Conservation (phyloP, 1,284 basidiomycete species). For the Austropuccinia psidii region DNA sequence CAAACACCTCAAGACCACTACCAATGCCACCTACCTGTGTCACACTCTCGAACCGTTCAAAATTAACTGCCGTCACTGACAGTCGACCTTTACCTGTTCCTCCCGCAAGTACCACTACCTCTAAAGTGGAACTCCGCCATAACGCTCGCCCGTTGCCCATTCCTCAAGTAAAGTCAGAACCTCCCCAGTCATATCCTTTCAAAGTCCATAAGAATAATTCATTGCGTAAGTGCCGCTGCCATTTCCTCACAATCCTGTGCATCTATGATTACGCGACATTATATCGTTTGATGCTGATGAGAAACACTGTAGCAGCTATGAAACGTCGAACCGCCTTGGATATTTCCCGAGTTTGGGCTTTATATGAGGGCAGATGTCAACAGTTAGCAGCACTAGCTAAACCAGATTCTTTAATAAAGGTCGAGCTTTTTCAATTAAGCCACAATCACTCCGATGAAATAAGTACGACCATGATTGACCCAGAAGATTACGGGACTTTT, state of each 20-base stretch:
- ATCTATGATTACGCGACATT: background rate
- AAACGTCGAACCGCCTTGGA: background rate
- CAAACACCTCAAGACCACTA: constrained; percentile 1
- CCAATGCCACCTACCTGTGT: constrained; percentile 11
- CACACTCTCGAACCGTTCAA: background rate
- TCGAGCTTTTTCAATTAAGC: constrained; percentile 25
- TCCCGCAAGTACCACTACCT: background rate
- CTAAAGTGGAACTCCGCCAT: background rate
- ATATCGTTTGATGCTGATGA: background rate
- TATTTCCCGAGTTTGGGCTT: background rate
- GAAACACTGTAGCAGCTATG: background rate
- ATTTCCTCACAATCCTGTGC: background rate
- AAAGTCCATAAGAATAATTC: background rate
- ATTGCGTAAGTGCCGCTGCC: background rate
- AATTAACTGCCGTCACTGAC: background rate
- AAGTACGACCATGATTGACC: constrained; percentile 21
- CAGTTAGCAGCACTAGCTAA: background rate
- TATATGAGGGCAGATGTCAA: background rate
- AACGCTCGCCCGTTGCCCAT: constrained; percentile 1
- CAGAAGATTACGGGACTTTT: constrained; percentile 22
- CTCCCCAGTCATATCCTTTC: background rate
- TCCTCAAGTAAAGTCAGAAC: background rate
- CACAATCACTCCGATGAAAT: constrained; percentile 3
- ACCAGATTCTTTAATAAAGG: background rate
- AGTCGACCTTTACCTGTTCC: constrained; percentile 32